These are phyloP conservation scores for Magnolia officinalis DNA, from an alignment of 164 flowering plant genomes.

Conservation along the genomic window DNA sequence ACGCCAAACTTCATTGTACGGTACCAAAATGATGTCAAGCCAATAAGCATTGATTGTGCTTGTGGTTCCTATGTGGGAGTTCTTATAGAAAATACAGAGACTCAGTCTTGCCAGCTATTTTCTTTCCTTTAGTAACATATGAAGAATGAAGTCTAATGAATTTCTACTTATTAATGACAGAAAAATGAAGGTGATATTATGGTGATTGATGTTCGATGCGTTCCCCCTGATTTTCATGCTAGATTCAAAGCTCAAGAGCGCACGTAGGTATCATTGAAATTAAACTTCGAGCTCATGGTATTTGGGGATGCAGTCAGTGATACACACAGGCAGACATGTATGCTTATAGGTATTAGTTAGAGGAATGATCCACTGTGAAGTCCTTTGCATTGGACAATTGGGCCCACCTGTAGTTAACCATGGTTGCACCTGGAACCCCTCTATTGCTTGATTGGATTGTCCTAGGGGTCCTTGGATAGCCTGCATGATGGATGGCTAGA, in stretches of 20 bases:
- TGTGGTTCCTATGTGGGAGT: too few relatives aligned
- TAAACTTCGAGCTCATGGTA: not conserved
- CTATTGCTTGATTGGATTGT: not conserved
- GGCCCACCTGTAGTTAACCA: not conserved
- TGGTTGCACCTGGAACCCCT: not conserved
- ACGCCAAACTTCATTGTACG: too few relatives aligned
- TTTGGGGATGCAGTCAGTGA: not conserved
- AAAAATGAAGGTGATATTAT: conserved; percentile 75
- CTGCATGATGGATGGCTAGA: not conserved
- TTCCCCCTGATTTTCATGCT: conserved; percentile 84
- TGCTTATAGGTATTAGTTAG: too few relatives aligned
- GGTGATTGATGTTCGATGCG: conserved; percentile 75
- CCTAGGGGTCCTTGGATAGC: not conserved
- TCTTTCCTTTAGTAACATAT: too few relatives aligned
- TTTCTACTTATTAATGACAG: conserved; percentile 31
- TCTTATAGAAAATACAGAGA: too few relatives aligned
- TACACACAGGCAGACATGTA: not conserved
- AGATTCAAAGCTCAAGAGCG: conserved; percentile 88
- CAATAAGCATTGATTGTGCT: too few relatives aligned
- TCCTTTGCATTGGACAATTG: not conserved
- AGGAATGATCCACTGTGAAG: not conserved
- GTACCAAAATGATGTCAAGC: too few relatives aligned
- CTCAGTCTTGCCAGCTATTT: too few relatives aligned
- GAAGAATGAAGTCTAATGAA: not conserved
- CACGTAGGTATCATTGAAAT: conserved; percentile 61